Evolutionary conservation across 2,329 filamentous ascomycete species (phyloP), one percentile per base, ranked within the genome.

Genomic region (Cercospora zeae-maydis): DNA sequence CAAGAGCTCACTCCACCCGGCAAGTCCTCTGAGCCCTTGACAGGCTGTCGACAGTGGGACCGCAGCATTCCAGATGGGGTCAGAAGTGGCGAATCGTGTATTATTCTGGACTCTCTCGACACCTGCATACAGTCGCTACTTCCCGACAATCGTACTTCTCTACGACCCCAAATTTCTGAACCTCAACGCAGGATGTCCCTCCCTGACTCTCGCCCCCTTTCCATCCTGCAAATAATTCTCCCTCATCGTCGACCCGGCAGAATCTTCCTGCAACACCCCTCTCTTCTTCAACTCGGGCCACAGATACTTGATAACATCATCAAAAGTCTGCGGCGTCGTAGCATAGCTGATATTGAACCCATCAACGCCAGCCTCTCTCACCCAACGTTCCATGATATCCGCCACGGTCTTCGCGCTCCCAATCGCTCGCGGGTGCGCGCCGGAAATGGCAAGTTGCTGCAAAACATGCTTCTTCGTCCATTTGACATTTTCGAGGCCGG

Each of bases 381-480:
- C 73, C 80, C 80, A 82, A 0, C 72, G 67, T 67, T 82, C 77
- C 66, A 82, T 64, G 33, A 80, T 77, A 66, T 82, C 77, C 0
- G 80, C 80, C 1, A 82, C 78, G 0, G 75, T 80, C 27, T 73
- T 60, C 0, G 79, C 75, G 21, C 72, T 77, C 0, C 78, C 78
- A 4, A 80, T 73, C 0, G 74, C 70, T 1, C 78, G 71, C 2
- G 74, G 71, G 1, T 76, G 75, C 1, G 77, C 72, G 1, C 77
- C 77, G 1, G 79, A 80, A n/a, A 81, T 78, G 1, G 75, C 73
- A 0, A 78, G 74, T 36, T 75, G 71, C 67, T 81, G 74, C 1
- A 78, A 76, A 4, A 81, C 74, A 1, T 77, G 74, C 1, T 76
- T 74, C n/a, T 80, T 78, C 4, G 79, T 81, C 79, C 79, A 81